Evolutionary conservation across 2,329 filamentous ascomycete genomes (phyloP), one percentile per base, ranked within the genome.

Genomic region (Mycosphaerella arachidis): DNA sequence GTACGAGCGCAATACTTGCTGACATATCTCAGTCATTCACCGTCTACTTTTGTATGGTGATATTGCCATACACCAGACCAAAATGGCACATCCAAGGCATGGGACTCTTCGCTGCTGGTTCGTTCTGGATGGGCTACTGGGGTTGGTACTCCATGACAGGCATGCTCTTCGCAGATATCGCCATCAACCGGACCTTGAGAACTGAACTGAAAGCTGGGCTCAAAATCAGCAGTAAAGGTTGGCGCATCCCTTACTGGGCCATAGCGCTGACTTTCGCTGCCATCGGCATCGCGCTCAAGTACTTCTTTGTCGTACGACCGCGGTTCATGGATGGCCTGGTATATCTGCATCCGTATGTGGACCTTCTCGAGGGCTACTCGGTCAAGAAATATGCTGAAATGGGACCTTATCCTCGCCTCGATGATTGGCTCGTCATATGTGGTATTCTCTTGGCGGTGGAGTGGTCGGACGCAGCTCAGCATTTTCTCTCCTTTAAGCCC

Each of bases 31-130:
- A 66, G 65, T 77, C 75, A 58, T 80, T 77, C 64, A 81, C 79
- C 0, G 72, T 79, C 8, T 81, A 79, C 64, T 78, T 79, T 69
- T 71, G 76, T 4, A 79, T 79, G 77, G 67, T 79, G 57, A 78
- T 78, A 55, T 71, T 79, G 9, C 79, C 77, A 4, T 77, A 73
- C 66, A 78, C 76, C 1, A 71, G 77, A 12, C 60, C 67, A 13
- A 70, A 71, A 1, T 79, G 77, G 77, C 76, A 77, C 43, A 66
- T 77, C 3, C 73, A 75, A 58, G 65, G 62, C 3, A 48, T 71
- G 4, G 48, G 57, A 1, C 51, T 72, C 6, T 72, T 72, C 53
- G 68, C 63, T 2, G n/a, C 68, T 9, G 70, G 69, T 6, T 68
- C 66, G 0, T 72, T 70, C 59, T 72, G 70, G 69, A 69, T 70